Percentiles rank a stretch among this genome's conserved stretches.
Evolutionary conservation across 176 grass and related monocot species (phyloP).

Genomic region (Oryza glumipatula): DNA sequence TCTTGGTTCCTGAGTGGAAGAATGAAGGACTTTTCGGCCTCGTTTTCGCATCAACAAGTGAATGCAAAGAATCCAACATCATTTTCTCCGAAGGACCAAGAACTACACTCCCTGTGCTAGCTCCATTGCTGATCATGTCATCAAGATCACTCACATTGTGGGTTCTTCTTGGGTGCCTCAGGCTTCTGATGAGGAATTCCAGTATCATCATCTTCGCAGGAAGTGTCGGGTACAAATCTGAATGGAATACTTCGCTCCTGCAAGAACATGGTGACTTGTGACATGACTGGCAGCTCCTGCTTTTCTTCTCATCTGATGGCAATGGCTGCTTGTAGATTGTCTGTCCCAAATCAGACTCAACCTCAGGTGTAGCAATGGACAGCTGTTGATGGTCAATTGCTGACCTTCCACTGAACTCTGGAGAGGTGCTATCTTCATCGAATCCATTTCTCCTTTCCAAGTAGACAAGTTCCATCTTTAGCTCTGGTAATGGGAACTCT

Average conservation of each 20-base stretch:
- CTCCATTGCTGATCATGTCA: conserved; percentile 52
- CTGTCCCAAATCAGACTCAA: conserved; percentile 31
- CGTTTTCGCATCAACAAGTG: conserved; percentile 48
- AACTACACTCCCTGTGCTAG: conserved; percentile 33
- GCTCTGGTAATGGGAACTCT: background rate
- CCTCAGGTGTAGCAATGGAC: conserved; percentile 17
- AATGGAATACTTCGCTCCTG: background rate
- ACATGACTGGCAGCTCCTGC: conserved; percentile 41
- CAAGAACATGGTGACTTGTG: conserved; percentile 39
- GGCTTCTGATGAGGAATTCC: conserved; percentile 64
- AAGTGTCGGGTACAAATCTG: conserved; percentile 33
- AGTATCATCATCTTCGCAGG: conserved; percentile 63
- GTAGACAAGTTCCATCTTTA: conserved; percentile 41
- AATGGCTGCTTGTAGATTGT: conserved; percentile 38
- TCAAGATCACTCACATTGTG: conserved; percentile 65
- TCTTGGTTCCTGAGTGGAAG: conserved; percentile 42
- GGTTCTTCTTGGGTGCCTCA: conserved; percentile 67
- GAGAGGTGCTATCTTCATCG: conserved; percentile 18
- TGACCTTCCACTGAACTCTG: conserved; percentile 52
- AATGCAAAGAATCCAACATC: conserved; percentile 68
- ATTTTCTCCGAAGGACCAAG: conserved; percentile 56
- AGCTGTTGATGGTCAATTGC: conserved; percentile 26
- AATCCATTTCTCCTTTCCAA: conserved; percentile 45
- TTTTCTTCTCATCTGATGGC: conserved; percentile 45
- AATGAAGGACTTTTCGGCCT: conserved; percentile 42